Base-by-base conservation (phyloP, 2,329 filamentous ascomycete genomes). In the Aspergillus ochraceus region DNA sequence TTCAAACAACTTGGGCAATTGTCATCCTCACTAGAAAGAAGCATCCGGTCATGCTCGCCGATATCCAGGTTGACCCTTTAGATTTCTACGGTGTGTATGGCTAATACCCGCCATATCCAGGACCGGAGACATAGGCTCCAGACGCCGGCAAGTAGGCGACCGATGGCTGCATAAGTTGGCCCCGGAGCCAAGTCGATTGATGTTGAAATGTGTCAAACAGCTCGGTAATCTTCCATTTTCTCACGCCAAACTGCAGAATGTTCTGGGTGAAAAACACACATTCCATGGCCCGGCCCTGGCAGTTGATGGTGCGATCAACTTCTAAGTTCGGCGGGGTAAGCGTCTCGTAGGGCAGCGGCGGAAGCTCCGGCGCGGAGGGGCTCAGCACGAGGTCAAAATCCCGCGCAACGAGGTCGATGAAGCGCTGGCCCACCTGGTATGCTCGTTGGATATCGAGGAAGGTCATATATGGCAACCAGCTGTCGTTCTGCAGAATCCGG, bases 361-460 rank as follows among this genome's bases (percentile, higher is more conserved):
- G 70, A 49, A 69, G 65, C 19, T 62, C 64, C 3, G 74, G 73
- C 11, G 75, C 59, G 17, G 62, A 58, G 14, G 68, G 65, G 55
- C 68, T 70, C 29, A 81, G 65, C 19, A 81, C 66, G 11, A 75
- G 60, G 54, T 86, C 81, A 46, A 80, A 79, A 65, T 83, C 81
- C n/a, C 81, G 78, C 57, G 79, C 80, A 22, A 88, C 70, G 1
- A 86, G 77, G 59, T 85, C 80, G 29, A 87, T 76, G 55, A 88
- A 84, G 56, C 84, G 82, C 49, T 79, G 79, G 17, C 83, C 84
- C 1, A 86, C 84, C 76, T 86, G 96, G 70, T 91, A 95, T 1
- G 91, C 88, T 55, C 93, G 87, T 69, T 96, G 84, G 1, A 92
- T 90, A 71, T 97, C 94, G 70, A 96, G 89, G 68, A 93, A 97